Evolutionary conservation across 768 basidiomycete genomes (phyloP), one percentile per base, ranked within the genome.

Genomic region (Rhizopogon vulgaris): DNA sequence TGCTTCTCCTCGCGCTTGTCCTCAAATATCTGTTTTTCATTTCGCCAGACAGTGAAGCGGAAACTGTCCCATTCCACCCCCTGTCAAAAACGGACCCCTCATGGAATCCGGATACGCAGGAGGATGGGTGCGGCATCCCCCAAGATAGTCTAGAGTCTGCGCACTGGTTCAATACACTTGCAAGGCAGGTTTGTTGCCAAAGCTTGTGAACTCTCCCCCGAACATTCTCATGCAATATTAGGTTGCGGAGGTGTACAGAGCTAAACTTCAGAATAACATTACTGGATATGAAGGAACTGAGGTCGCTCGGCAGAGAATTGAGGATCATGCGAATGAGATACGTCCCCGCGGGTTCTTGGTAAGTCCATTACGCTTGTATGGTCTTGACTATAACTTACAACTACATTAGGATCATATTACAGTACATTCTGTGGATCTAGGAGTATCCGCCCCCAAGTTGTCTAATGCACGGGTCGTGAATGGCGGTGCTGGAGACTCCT

Each of bases 11-110:
- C 27, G 76, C 75, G 42, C 71, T 94, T 56, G 80, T 99, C 64
- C 82, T 99, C 70, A 90, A 90, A 64, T 98, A 96, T 71, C 84
- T 98, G 52, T 96, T 99, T 64, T 85, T 99, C 56, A 91, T 96
- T 60, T 82, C 89, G 6, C 76, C 82, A 25, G 73, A 78, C 53
- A 70, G 78, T 56, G 76, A 78, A 0, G 75, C 78, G 60, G 79
- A 79, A 55, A 73, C 76, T 0, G 73, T 79, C 1, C 73, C 78
- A 32, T 86, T 83, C 66, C 84, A 82, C 59, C 80, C 83, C 3
- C 75, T 76, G 52, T 69, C 78, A 43, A 79, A 80, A 57, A 73
- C 69, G 24, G 75, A 81, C 57, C 67, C 74, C 30, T 62, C 71
- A 25, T 71, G 72, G 43, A 73, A 73, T 48, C 69, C 66, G 37